phyloP scores from a whole-genome alignment of 2,329 filamentous ascomycete genomes.

The Purpureocillium takamizusanense region DNA sequence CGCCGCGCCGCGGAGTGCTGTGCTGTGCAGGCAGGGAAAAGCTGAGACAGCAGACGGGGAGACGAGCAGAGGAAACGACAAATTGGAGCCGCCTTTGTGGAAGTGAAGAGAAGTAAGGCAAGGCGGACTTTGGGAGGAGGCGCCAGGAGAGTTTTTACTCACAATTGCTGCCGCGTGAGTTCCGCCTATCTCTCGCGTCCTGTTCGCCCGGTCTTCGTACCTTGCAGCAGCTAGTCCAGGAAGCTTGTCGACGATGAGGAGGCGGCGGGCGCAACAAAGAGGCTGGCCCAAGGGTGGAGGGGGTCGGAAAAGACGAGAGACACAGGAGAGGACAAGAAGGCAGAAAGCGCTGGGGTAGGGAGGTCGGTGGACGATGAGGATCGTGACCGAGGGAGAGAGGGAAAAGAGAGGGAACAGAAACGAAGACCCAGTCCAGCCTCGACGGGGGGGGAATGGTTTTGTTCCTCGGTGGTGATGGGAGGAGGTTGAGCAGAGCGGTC shows the following conservation, averaged over 20 bases:
- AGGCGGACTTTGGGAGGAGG: not conserved
- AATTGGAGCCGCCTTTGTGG: not conserved
- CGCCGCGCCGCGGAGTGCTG: no score
- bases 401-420: conserved; percentile 9
- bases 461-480: conserved; percentile 23
- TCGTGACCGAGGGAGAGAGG: not conserved
- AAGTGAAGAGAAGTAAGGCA: no score
- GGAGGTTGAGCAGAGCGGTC: conserved; percentile 5
- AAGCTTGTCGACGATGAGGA: no score
- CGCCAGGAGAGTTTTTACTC: conserved; percentile 13
- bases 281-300: conserved; percentile 14
- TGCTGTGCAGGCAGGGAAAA: not conserved
- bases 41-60: not conserved
- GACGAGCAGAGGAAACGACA: conserved; percentile 2
- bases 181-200: not conserved
- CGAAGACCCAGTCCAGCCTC: conserved; percentile 9
- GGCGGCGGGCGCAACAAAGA: not conserved
- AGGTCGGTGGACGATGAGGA: not conserved
- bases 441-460: conserved; percentile 17
- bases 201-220: conserved; percentile 4
- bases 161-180: not conserved
- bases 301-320: conserved; percentile 8
- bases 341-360: no score
- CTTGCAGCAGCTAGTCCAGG: not conserved
- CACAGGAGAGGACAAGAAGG: not conserved